A percentile compares a stretch with the other conserved stretches of the same genome.
These are phyloP conservation scores for Helianthus annuus DNA, from an alignment of 129 eudicot genomes.

Conservation along the genomic window HanXRQr2.0-SUNRISE NC_035442.2:175833301-175833800, in stretches of 20 bases:
- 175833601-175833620: conserved; percentile 3
- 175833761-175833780: conserved; percentile 74
- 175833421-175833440: no score
- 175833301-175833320: no score
- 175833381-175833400: no score
- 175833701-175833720: conserved; percentile 86
- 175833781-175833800: conserved; percentile 41
- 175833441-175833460: neutral
- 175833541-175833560: conserved; percentile 74
- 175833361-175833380: no score
- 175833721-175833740: conserved; percentile 67
- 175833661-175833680: conserved; percentile 67
- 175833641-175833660: neutral
- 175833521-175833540: conserved; percentile 53
- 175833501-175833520: conserved; percentile 74
- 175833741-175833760: conserved; percentile 62
- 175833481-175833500: conserved; percentile 58
- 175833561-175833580: conserved; percentile 93
- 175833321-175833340: no score
- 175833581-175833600: conserved; percentile 84
- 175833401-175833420: no score
- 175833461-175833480: neutral
- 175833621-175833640: neutral
- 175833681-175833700: conserved; percentile 75
- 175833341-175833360: no score